These are phyloP conservation scores for Epichloe sylvatica DNA, from an alignment of 2,329 filamentous ascomycete genomes.

Conservation along the genomic window DNA sequence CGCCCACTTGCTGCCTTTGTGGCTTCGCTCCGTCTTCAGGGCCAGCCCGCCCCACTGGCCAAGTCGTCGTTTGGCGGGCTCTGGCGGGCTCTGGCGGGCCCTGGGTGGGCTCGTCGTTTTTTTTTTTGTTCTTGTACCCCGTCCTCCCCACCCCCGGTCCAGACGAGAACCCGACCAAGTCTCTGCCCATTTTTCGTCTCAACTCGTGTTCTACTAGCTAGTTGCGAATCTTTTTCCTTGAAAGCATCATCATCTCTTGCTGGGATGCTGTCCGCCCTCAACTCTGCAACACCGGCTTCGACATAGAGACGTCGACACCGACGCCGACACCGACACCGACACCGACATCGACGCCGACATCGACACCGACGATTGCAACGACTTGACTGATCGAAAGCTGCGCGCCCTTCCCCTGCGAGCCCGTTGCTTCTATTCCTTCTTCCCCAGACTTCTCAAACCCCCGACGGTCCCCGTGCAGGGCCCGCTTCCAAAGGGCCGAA, in stretches of 20 bases:
- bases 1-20: not conserved
- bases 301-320: not conserved
- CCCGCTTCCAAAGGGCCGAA: conserved; percentile 24
- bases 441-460: conserved; percentile 7
- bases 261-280: not conserved
- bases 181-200: not conserved
- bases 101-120: not conserved
- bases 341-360: not conserved
- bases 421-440: conserved; percentile 3
- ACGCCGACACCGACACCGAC: not conserved
- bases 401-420: not conserved
- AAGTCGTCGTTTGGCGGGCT: not conserved
- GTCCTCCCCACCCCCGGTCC: conserved; percentile 1
- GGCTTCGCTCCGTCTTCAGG: not conserved
- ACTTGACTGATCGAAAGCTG: not conserved
- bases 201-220: not conserved
- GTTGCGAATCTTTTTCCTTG: not conserved
- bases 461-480: conserved; percentile 17
- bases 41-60: not conserved
- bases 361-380: not conserved
- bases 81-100: too few species aligned
- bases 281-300: not conserved
- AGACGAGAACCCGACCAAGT: not conserved
- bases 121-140: conserved; percentile 3
- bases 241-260: not conserved